Percentiles rank a stretch among this genome's conserved stretches.
Evolutionary conservation across 257 asterid species (phyloP).

Genomic region (Ilex asprella): DNA sequence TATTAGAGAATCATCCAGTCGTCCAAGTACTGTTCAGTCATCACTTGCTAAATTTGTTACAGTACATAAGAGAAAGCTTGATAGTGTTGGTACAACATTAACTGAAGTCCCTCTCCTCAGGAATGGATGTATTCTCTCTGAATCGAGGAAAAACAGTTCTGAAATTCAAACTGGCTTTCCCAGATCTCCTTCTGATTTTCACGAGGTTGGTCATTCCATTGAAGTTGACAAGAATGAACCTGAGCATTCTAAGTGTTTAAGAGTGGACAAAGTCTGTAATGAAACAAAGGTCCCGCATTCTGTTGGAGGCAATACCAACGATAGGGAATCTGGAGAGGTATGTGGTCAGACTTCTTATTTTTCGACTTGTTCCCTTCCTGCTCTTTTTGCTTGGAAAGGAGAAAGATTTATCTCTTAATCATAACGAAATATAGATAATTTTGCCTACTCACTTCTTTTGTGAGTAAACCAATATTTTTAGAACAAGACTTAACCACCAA

Average conservation of each 20-base stretch:
- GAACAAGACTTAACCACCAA: neutral
- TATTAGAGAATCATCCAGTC: slow-evolving; percentile 20
- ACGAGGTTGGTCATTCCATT: slow-evolving; percentile 26
- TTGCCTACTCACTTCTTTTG: too few relatives aligned
- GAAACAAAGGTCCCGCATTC: slow-evolving; percentile 33
- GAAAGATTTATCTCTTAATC: neutral
- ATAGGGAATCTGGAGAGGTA: slow-evolving; percentile 39
- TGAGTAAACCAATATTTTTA: neutral
- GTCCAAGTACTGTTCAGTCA: slow-evolving; percentile 44
- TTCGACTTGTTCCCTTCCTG: neutral
- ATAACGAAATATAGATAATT: too few relatives aligned
- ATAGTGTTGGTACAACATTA: slow-evolving; percentile 45
- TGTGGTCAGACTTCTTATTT: neutral
- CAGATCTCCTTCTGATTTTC: slow-evolving; percentile 29
- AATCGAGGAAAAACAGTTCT: slow-evolving; percentile 32
- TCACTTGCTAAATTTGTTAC: slow-evolving; percentile 68
- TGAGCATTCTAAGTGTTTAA: slow-evolving; percentile 32
- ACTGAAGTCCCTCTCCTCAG: slow-evolving; percentile 89
- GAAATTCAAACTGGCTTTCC: slow-evolving; percentile 22
- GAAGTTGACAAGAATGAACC: slow-evolving; percentile 20
- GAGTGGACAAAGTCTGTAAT: slow-evolving; percentile 18
- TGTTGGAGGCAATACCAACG: slow-evolving; percentile 25
- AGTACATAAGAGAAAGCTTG: slow-evolving; percentile 81
- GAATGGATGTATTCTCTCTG: slow-evolving; percentile 35
- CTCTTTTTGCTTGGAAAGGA: neutral